phyloP scores from a whole-genome alignment of 108 stramenopile species.

The Skeletonema tropicum region DNA sequence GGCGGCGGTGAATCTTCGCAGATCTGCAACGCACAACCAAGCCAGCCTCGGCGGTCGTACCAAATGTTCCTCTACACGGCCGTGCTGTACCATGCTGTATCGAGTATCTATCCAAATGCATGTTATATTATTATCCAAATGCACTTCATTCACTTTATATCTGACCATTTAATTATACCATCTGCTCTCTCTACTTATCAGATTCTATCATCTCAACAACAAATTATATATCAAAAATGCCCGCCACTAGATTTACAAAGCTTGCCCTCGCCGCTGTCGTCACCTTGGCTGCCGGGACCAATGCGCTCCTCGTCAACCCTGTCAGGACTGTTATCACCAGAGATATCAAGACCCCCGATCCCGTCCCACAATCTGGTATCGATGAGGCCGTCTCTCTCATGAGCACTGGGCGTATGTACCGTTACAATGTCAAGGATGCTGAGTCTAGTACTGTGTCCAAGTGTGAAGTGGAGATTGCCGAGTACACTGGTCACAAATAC shows the following conservation, averaged over 20 bases:
- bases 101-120: no score
- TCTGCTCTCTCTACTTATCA: not conserved
- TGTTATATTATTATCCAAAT: no score
- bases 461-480: conserved; percentile 80
- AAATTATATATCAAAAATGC: conserved; percentile 13
- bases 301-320: conserved; percentile 49
- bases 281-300: conserved; percentile 33
- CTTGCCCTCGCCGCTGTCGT: conserved; percentile 40
- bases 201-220: not conserved
- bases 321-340: conserved; percentile 49
- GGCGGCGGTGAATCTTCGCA: no score
- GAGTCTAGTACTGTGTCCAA: conserved; percentile 63
- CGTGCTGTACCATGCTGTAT: no score
- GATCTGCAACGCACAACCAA: no score
- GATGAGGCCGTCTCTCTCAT: conserved; percentile 72
- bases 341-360: conserved; percentile 87
- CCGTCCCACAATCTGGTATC: conserved; percentile 76
- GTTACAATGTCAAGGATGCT: conserved; percentile 75
- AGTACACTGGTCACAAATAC: conserved; percentile 85
- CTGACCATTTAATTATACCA: not conserved
- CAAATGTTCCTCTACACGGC: not conserved
- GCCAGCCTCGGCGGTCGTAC: not conserved
- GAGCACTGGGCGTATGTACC: conserved; percentile 75
- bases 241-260: conserved; percentile 28
- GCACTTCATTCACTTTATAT: not conserved